Conservation (phyloP, 1,284 basidiomycete genomes). For the Pholiota adiposa region DNA sequence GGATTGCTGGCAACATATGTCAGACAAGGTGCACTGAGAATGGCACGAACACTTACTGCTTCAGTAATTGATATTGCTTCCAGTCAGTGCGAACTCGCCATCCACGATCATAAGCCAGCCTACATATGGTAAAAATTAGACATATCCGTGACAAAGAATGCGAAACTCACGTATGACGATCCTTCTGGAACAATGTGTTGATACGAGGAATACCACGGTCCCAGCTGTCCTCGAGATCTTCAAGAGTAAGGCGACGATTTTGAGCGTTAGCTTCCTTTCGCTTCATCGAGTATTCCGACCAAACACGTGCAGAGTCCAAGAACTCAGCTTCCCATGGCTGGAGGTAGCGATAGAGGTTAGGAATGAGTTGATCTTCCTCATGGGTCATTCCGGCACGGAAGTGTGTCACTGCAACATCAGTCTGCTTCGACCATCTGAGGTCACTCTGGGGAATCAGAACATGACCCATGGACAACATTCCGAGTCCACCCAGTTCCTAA, state of each 20-base stretch:
- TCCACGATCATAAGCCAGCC: slow-evolving; percentile 96
- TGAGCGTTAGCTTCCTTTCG: slow-evolving; percentile 98
- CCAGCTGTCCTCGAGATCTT: slow-evolving; percentile 97
- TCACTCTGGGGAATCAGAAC: slow-evolving; percentile 98
- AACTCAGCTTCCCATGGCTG: slow-evolving; percentile 99
- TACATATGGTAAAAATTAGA: slow-evolving; percentile 35
- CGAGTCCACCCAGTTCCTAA: slow-evolving; percentile 92
- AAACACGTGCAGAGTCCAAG: slow-evolving; percentile 96
- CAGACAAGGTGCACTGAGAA: not conserved
- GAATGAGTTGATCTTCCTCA: slow-evolving; percentile 94
- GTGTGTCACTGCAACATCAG: slow-evolving; percentile 95
- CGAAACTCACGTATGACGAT: slow-evolving; percentile 84
- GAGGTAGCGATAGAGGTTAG: slow-evolving; percentile 97
- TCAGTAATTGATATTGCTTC: slow-evolving; percentile 96
- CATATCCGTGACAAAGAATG: not conserved
- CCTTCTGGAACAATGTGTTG: slow-evolving; percentile 98
- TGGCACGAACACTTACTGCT: slow-evolving; percentile 60
- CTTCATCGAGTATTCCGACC: slow-evolving; percentile 99
- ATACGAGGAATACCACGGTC: slow-evolving; percentile 98
- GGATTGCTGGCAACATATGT: slow-evolving; percentile 68
- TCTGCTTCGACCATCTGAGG: slow-evolving; percentile 97
- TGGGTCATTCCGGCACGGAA: slow-evolving; percentile 98
- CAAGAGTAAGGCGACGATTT: slow-evolving; percentile 94
- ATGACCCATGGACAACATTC: slow-evolving; percentile 99
- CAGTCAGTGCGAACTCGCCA: slow-evolving; percentile 97